These are phyloP conservation scores for Terfezia boudieri DNA, from an alignment of 495 filamentous ascomycete genomes.

Conservation along the genomic window DNA sequence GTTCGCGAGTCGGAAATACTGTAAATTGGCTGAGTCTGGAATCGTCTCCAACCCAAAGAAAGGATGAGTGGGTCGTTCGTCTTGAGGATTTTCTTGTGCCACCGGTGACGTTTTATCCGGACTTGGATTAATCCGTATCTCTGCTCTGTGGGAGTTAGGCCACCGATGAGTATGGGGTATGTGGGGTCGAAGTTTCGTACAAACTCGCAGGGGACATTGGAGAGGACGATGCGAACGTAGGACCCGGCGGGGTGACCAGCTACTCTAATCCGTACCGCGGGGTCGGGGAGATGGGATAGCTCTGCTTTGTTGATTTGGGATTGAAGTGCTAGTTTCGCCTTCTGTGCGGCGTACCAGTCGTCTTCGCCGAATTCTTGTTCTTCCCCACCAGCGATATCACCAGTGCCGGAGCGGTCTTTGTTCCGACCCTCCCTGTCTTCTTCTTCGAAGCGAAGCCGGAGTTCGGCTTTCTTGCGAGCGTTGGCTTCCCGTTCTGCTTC, in stretches of 20 bases:
- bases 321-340: slow-evolving; percentile 84
- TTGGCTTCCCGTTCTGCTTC: slow-evolving; percentile 80
- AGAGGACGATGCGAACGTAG: slow-evolving; percentile 73
- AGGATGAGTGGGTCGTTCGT: slow-evolving; percentile 94
- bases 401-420: slow-evolving; percentile 56
- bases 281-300: slow-evolving; percentile 56
- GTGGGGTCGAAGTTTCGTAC: slow-evolving; percentile 65
- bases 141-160: slow-evolving; percentile 76
- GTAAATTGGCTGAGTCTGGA: slow-evolving; percentile 82
- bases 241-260: slow-evolving; percentile 86
- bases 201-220: slow-evolving; percentile 79
- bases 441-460: slow-evolving; percentile 85
- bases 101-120: slow-evolving; percentile 86
- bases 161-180: slow-evolving; percentile 72
- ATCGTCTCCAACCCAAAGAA: slow-evolving; percentile 89
- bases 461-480: slow-evolving; percentile 75
- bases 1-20: slow-evolving; percentile 82
- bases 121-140: slow-evolving; percentile 88
- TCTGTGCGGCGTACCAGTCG: slow-evolving; percentile 95
- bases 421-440: slow-evolving; percentile 85
- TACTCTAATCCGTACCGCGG: slow-evolving; percentile 50
- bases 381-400: slow-evolving; percentile 34
- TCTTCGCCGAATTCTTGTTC: slow-evolving; percentile 80
- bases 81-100: slow-evolving; percentile 98
- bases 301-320: slow-evolving; percentile 83